Conservation (phyloP, 108 stramenopile species). For the Bacterosira constricta region DNA sequence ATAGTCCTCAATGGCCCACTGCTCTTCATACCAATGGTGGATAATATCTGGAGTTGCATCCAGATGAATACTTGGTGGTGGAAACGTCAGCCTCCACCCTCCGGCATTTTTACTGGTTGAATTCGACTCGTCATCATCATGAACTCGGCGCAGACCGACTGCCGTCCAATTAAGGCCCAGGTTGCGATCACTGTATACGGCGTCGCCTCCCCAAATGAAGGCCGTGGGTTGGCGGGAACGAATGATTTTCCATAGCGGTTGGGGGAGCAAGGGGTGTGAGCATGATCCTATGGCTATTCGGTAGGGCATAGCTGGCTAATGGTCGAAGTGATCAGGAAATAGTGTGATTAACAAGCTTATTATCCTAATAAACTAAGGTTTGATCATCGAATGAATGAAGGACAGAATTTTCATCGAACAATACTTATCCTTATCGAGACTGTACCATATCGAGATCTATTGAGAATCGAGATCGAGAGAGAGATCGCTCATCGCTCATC, state of each 20-base stretch:
- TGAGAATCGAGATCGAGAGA: too few species aligned
- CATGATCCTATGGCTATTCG: slow-evolving; percentile 80
- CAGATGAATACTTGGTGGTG: slow-evolving; percentile 44
- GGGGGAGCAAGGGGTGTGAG: slow-evolving; percentile 69
- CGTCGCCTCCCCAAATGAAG: slow-evolving; percentile 88
- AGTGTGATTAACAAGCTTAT: neutral
- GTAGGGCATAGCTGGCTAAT: slow-evolving; percentile 6
- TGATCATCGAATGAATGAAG: too few species aligned
- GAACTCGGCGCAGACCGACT: slow-evolving; percentile 10
- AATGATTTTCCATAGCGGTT: slow-evolving; percentile 77
- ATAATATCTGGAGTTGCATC: slow-evolving; percentile 61
- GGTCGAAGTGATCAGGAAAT: neutral
- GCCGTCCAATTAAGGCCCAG: slow-evolving; percentile 24
- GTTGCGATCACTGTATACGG: slow-evolving; percentile 74
- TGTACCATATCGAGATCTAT: too few species aligned
- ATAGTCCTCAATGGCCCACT: slow-evolving; percentile 60
- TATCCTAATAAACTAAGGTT: neutral
- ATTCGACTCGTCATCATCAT: neutral
- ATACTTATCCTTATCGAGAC: too few species aligned
- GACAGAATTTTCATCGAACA: too few species aligned
- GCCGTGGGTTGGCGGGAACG: slow-evolving; percentile 60
- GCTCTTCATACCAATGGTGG: slow-evolving; percentile 51
- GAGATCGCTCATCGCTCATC: too few species aligned
- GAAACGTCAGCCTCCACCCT: slow-evolving; percentile 46
- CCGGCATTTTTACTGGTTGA: neutral